These are phyloP conservation scores for Aspergillus affinis DNA, from an alignment of 495 filamentous ascomycete genomes.

Conservation along the genomic window DNA sequence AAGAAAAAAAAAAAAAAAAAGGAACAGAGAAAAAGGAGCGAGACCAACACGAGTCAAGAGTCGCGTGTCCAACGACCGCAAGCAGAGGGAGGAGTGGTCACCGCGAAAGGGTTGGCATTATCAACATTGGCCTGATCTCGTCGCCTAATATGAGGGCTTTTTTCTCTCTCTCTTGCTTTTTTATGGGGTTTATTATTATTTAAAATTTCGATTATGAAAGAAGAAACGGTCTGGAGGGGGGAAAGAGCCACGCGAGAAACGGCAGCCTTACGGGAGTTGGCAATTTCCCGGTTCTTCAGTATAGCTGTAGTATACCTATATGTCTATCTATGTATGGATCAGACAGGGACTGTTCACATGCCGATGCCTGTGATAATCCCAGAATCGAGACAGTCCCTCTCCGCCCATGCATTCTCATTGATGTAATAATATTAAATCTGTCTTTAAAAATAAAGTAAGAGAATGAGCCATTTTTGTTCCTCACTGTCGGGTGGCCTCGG, in stretches of 20 bases:
- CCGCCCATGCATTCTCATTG: neutral
- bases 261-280: too few relatives aligned
- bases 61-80: neutral
- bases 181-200: neutral
- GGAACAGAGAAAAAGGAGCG: slow-evolving; percentile 3
- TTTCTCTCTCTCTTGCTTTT: neutral
- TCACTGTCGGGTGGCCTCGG: neutral
- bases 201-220: neutral
- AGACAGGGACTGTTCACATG: neutral
- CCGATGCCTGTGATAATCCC: neutral
- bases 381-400: neutral
- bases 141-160: neutral
- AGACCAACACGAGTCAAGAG: neutral
- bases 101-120: too few relatives aligned
- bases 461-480: slow-evolving; percentile 2
- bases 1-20: too few relatives aligned
- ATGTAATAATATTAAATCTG: too few relatives aligned
- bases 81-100: too few relatives aligned
- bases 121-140: too few relatives aligned
- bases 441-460: neutral
- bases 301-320: too few relatives aligned
- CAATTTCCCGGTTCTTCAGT: neutral
- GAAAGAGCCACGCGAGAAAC: slow-evolving; percentile 1
- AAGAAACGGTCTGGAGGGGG: too few relatives aligned
- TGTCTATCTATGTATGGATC: too few relatives aligned